These are phyloP conservation scores for Hanseniaspora lindneri DNA, from an alignment of 805 yeast genomes.

Conservation along the genomic window DNA sequence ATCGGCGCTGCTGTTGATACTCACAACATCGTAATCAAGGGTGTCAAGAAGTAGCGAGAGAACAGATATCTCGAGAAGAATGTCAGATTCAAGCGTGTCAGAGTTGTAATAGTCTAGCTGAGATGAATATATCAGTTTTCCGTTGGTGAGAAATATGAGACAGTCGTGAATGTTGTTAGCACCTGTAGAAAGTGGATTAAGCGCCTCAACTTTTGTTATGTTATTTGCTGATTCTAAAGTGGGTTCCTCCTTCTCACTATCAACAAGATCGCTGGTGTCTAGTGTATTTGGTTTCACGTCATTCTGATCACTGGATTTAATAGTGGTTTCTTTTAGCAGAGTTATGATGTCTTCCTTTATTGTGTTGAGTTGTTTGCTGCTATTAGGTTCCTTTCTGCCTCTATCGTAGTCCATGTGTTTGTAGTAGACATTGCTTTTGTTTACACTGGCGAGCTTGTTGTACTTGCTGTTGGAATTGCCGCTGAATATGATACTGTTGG, in stretches of 20 bases:
- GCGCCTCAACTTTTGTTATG: too few species aligned
- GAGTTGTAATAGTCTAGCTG: not conserved
- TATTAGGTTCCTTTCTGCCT: not conserved
- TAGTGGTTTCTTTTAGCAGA: not conserved
- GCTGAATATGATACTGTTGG: constrained; percentile 8
- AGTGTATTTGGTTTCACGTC: not conserved
- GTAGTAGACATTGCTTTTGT: constrained; percentile 6
- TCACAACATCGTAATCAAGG: constrained; percentile 1
- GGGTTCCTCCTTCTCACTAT: not conserved
- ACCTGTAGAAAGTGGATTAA: too few species aligned
- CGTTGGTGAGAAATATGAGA: constrained; percentile 8
- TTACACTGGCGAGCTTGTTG: not conserved
- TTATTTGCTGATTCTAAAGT: too few species aligned
- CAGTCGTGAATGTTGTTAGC: not conserved
- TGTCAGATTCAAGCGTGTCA: not conserved
- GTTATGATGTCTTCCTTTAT: not conserved
- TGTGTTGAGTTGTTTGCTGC: too few species aligned
- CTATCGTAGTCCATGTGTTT: constrained; percentile 6
- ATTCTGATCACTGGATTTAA: not conserved
- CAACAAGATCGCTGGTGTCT: not conserved
- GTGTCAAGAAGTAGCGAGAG: constrained; percentile 3
- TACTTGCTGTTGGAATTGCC: not conserved
- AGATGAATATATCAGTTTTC: constrained; percentile 8
- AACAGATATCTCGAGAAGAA: constrained; percentile 7
- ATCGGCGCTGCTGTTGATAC: not conserved